A percentile compares a stretch with the other conserved stretches of the same genome.
Evolutionary conservation across 768 basidiomycete species (phyloP).

Genomic region (Boletales sp.): DNA sequence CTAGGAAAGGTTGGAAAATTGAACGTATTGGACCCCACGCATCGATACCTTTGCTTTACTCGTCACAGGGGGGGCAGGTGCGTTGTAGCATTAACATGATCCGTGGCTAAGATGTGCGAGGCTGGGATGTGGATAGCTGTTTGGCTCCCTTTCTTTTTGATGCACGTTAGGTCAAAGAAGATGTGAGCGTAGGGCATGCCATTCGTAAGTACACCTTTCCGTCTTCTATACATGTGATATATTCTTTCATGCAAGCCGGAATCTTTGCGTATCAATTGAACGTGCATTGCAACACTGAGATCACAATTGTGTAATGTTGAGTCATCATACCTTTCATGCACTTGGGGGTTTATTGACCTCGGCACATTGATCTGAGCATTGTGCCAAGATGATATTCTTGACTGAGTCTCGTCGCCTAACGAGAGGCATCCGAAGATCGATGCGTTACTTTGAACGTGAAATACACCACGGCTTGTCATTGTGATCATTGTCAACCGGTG

Average conservation of each 20-base stretch:
- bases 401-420: background rate
- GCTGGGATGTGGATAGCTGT: constrained; percentile 25
- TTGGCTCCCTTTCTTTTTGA: constrained; percentile 18
- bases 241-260: constrained; percentile 19
- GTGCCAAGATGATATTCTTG: background rate
- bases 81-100: constrained; percentile 51
- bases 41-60: constrained; percentile 26
- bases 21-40: constrained; percentile 12
- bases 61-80: constrained; percentile 49
- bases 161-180: constrained; percentile 16
- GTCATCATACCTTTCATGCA: constrained; percentile 16
- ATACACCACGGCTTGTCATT: no score
- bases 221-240: constrained; percentile 41
- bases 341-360: constrained; percentile 18
- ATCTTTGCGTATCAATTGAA: constrained; percentile 1
- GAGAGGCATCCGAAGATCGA: no score
- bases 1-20: constrained; percentile 2
- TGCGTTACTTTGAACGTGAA: no score
- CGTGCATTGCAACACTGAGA: background rate
- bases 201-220: constrained; percentile 58
- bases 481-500: no score
- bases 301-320: constrained; percentile 17
- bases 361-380: constrained; percentile 21
- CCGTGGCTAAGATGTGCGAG: constrained; percentile 39
- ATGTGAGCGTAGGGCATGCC: constrained; percentile 21